Conservation (phyloP, 768 basidiomycete genomes). For the Coprinopsis sp. region DNA sequence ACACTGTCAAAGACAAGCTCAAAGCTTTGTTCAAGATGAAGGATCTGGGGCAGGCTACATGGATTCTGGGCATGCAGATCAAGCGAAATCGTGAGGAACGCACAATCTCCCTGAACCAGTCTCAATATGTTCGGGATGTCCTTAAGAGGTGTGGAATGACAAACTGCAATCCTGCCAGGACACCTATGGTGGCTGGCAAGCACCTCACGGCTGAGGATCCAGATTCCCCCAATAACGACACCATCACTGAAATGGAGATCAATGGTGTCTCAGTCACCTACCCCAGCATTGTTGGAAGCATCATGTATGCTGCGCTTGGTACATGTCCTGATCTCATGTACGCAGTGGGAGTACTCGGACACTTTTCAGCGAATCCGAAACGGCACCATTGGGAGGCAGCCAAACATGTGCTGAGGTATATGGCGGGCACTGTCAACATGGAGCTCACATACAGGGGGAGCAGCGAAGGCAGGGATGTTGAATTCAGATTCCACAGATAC, state of each 20-base stretch:
- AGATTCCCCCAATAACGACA: neutral
- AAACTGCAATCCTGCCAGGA: constrained; percentile 6
- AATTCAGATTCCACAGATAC: constrained; percentile 9
- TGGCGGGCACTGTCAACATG: constrained; percentile 7
- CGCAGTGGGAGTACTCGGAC: constrained; percentile 35
- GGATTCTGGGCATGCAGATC: constrained; percentile 12
- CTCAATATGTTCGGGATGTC: constrained; percentile 4
- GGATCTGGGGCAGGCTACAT: constrained; percentile 7
- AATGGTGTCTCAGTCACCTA: constrained; percentile 10
- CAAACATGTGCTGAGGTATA: constrained; percentile 11
- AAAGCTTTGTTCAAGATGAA: constrained; percentile 11
- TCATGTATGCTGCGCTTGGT: constrained; percentile 20
- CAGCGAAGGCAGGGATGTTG: neutral
- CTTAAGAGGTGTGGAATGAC: constrained; percentile 8
- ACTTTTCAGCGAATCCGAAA: constrained; percentile 13
- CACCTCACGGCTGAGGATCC: constrained; percentile 10
- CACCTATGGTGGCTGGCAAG: constrained; percentile 10
- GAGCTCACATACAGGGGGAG: neutral
- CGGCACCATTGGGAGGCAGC: constrained; percentile 12
- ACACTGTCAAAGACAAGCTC: constrained; percentile 6
- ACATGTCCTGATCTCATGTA: constrained; percentile 21
- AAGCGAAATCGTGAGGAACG: neutral
- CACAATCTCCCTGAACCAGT: constrained; percentile 1
- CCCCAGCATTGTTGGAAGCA: constrained; percentile 16
- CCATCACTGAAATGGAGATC: constrained; percentile 9